Evolutionary conservation across 2,329 filamentous ascomycete genomes (phyloP).

Genomic region (Dryadomyces quercus-mongolicae): DNA sequence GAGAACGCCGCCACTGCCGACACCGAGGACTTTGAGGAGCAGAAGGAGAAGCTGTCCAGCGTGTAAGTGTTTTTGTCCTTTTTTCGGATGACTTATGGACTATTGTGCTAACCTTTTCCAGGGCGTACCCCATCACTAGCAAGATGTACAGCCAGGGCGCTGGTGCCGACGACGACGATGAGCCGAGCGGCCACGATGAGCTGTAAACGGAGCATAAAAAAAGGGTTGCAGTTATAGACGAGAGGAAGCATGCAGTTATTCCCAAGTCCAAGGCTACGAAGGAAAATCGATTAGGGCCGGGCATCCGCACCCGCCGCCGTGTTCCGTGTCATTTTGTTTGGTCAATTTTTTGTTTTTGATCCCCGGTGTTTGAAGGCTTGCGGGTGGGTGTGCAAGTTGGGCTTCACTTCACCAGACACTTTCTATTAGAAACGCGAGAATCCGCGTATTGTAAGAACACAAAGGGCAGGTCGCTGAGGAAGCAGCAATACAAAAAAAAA

Average conservation of each 20-base stretch:
- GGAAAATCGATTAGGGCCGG: no score
- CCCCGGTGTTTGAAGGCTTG: background rate
- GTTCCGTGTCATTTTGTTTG: background rate
- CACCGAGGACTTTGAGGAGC: conserved; percentile 95
- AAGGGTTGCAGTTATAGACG: background rate
- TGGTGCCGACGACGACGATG: conserved; percentile 60
- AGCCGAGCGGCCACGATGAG: conserved; percentile 61
- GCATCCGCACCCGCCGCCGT: no score
- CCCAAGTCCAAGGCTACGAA: no score
- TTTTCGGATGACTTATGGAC: background rate
- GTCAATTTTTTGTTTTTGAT: background rate
- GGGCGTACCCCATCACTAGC: conserved; percentile 93
- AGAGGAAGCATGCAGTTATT: background rate
- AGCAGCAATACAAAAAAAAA: background rate
- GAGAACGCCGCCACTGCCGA: conserved; percentile 79
- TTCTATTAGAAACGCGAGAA: background rate
- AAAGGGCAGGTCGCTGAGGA: background rate
- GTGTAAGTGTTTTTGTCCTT: conserved; percentile 28
- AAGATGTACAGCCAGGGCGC: conserved; percentile 74
- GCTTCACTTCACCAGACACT: background rate
- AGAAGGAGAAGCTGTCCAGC: conserved; percentile 97
- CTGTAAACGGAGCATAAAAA: conserved; percentile 39
- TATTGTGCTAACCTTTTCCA: background rate
- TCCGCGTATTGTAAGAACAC: background rate
- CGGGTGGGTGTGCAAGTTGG: background rate